A percentile compares a stretch with the other conserved stretches of the same genome.
phyloP scores from a whole-genome alignment of 108 stramenopile genomes.

The Pseudonitzschia multistriata region DNA sequence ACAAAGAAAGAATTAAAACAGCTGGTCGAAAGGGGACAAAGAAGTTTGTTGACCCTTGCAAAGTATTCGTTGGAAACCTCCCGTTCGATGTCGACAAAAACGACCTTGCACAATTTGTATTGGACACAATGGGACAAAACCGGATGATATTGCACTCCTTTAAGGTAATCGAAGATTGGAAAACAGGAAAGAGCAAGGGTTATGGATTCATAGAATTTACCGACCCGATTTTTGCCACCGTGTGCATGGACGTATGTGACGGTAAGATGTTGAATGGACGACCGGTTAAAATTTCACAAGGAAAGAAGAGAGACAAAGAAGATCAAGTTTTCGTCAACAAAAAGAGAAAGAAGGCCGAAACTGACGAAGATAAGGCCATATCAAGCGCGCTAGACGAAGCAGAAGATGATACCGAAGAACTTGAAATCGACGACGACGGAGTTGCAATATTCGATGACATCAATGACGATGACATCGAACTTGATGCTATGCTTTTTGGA shows the following conservation, averaged over 20 bases:
- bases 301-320: constrained; percentile 51
- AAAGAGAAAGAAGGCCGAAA: constrained; percentile 40
- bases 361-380: constrained; percentile 72
- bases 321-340: constrained; percentile 50
- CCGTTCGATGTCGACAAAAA: constrained; percentile 38
- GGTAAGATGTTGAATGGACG: constrained; percentile 57
- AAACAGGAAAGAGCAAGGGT: constrained; percentile 81
- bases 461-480: constrained; percentile 43
- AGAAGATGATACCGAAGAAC: constrained; percentile 28
- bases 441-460: constrained; percentile 12
- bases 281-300: constrained; percentile 61
- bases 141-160: constrained; percentile 26
- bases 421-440: constrained; percentile 23
- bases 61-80: constrained; percentile 67
- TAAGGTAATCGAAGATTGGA: constrained; percentile 83
- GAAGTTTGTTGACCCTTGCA: constrained; percentile 66
- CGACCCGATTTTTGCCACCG: constrained; percentile 79
- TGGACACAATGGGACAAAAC: constrained; percentile 38
- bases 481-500: constrained; percentile 46
- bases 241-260: constrained; percentile 62
- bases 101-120: constrained; percentile 27
- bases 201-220: constrained; percentile 83
- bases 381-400: constrained; percentile 59
- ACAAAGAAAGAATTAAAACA: constrained; percentile 46
- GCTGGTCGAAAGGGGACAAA: constrained; percentile 77